phyloP scores from a whole-genome alignment of 1,284 basidiomycete species.

The Cutaneotrichosporon dermatis region DNA sequence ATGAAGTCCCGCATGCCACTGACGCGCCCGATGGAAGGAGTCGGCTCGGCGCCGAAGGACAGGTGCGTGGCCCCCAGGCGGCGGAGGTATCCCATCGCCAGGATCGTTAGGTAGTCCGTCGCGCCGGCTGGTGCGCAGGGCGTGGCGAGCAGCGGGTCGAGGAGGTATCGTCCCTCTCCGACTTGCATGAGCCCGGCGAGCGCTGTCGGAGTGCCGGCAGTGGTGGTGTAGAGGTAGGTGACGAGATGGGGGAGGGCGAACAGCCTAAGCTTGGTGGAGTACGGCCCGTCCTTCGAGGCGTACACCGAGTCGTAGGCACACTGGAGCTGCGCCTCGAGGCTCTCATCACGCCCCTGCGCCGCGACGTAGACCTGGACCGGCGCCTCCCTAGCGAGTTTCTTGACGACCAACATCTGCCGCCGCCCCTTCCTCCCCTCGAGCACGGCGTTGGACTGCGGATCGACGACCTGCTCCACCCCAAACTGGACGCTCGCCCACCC shows the following conservation, averaged over 20 bases:
- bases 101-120: conserved; percentile 14
- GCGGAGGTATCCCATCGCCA: conserved; percentile 13
- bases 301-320: conserved; percentile 11
- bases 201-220: conserved; percentile 4
- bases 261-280: conserved; percentile 17
- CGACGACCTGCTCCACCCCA: conserved; percentile 11
- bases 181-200: conserved; percentile 13
- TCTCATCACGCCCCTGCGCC: conserved; percentile 1
- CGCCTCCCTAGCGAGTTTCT: conserved; percentile 9
- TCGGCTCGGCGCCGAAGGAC: conserved; percentile 17
- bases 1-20: not conserved
- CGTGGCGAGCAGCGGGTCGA: conserved; percentile 14
- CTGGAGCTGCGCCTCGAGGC: conserved; percentile 13
- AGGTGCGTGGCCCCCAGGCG: conserved; percentile 10
- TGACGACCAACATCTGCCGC: conserved; percentile 6
- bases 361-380: conserved; percentile 11
- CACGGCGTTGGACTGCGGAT: conserved; percentile 8
- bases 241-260: conserved; percentile 12
- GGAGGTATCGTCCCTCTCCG: conserved; percentile 4
- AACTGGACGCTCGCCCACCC: conserved; percentile 14
- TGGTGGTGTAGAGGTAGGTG: conserved; percentile 15
- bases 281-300: conserved; percentile 13
- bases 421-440: conserved; percentile 11
- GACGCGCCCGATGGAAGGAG: conserved; percentile 1
- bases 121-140: conserved; percentile 8